These are phyloP conservation scores for Gonapodya prolifera DNA, from an alignment of 192 early-diverging fungal species.

Conservation along the genomic window DNA sequence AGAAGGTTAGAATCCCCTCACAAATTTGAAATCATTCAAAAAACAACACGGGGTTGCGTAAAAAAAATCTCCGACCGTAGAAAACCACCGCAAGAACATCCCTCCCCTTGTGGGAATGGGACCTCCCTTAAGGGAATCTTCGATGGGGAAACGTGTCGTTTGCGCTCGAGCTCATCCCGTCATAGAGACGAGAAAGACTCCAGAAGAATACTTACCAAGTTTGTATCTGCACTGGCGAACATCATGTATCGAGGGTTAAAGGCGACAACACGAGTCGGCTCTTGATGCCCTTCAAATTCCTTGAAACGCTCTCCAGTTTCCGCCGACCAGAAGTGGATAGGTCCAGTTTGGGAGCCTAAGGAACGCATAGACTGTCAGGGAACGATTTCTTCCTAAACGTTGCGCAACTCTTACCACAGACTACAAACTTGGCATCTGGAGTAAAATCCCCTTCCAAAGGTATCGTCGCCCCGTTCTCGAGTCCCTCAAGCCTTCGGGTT, in stretches of 20 bases:
- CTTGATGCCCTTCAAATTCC: conserved; percentile 27
- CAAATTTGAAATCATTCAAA: background rate
- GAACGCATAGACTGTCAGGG: background rate
- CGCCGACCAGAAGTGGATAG: conserved; percentile 50
- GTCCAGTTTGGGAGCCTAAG: conserved; percentile 52
- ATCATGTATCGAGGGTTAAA: conserved; percentile 67
- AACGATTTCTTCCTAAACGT: background rate
- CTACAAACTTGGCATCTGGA: conserved; percentile 61
- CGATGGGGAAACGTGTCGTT: background rate
- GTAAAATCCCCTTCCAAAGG: conserved; percentile 48
- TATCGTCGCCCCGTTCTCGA: conserved; percentile 12
- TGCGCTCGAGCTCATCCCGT: too few species aligned
- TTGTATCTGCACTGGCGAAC: conserved; percentile 52
- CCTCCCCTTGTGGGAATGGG: background rate
- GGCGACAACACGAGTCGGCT: conserved; percentile 39
- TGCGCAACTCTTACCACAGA: conserved; percentile 36
- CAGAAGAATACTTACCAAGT: conserved; percentile 48
- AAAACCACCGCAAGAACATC: background rate
- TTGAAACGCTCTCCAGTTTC: conserved; percentile 23
- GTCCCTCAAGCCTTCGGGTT: conserved; percentile 19
- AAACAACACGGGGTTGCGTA: too few species aligned
- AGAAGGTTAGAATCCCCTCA: background rate
- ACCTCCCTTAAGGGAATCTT: background rate
- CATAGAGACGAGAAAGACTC: too few species aligned
- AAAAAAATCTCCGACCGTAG: background rate